Conservation (phyloP, 768 basidiomycete genomes). For the Suillus americanus region DNA sequence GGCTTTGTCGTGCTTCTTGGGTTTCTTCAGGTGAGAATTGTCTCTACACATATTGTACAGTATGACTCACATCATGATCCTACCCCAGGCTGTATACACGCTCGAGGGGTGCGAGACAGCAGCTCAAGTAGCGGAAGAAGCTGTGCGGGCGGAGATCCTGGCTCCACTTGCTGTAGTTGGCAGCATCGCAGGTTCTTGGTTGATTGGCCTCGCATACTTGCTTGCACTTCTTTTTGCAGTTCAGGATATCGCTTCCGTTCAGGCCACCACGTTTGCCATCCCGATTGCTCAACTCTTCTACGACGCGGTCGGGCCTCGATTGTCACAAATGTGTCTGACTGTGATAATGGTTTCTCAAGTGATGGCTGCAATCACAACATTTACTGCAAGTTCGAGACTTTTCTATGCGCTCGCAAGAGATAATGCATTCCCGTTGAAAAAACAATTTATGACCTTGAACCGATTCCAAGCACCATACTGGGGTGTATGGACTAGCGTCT, state of each 20-base stretch:
- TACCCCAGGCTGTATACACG: constrained; percentile 51
- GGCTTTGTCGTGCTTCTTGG: constrained; percentile 60
- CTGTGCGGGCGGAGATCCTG: constrained; percentile 52
- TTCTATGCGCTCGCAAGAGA: constrained; percentile 59
- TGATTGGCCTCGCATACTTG: constrained; percentile 57
- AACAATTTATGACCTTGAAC: constrained; percentile 49
- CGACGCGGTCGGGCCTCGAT: constrained; percentile 47
- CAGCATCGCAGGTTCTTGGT: constrained; percentile 55
- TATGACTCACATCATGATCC: background rate
- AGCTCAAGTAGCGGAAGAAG: constrained; percentile 64
- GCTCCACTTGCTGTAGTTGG: constrained; percentile 58
- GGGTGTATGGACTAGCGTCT: constrained; percentile 55
- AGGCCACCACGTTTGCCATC: constrained; percentile 51
- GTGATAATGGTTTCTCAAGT: constrained; percentile 51
- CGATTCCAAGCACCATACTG: constrained; percentile 52
- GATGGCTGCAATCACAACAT: constrained; percentile 57
- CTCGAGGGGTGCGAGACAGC: constrained; percentile 64
- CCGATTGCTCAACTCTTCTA: constrained; percentile 59
- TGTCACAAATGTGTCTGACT: constrained; percentile 51
- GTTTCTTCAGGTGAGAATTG: constrained; percentile 42
- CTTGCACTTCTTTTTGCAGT: constrained; percentile 58
- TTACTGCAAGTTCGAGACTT: constrained; percentile 56
- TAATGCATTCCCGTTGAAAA: constrained; percentile 48
- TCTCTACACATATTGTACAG: background rate
- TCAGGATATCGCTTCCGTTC: constrained; percentile 49